phyloP scores from a whole-genome alignment of 306 rosid species.

The Malus domestica region ASM211411v1 NC_041800.1:27094233-27094732 shows the following conservation, averaged over 20 bases:
- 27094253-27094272: not conserved
- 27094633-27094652: slow-evolving; percentile 20
- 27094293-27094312: not conserved
- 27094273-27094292: not conserved
- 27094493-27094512: not conserved
- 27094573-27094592: slow-evolving; percentile 51
- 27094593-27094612: slow-evolving; percentile 35
- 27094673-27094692: slow-evolving; percentile 31
- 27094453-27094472: not conserved
- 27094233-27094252: not conserved
- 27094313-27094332: not conserved
- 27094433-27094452: not conserved
- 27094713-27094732: slow-evolving; percentile 44
- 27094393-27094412: not conserved
- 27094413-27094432: not conserved
- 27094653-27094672: slow-evolving; percentile 32
- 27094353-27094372: not conserved
- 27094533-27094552: not conserved
- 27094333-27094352: not conserved
- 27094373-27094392: no score
- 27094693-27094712: slow-evolving; percentile 8
- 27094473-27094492: not conserved
- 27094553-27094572: not conserved
- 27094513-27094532: not conserved
- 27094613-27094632: slow-evolving; percentile 33